A percentile compares a stretch with the other conserved stretches of the same genome.
Conservation (phyloP, 352 stramenopile genomes). For the Blastocystis sp. region DNA sequence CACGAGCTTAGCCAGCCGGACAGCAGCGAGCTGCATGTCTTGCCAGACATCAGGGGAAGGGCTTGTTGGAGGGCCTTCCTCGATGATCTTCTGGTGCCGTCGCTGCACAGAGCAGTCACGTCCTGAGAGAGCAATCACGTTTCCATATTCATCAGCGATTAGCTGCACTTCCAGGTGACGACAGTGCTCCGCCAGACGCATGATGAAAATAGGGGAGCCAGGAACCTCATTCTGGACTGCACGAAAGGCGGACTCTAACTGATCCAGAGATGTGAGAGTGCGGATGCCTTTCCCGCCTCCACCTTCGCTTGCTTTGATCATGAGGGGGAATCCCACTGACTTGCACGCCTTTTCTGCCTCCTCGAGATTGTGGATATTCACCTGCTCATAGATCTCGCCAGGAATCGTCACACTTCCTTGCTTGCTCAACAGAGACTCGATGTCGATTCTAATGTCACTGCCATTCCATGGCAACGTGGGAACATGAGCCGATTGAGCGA, state of each 20-base stretch:
- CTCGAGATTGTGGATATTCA: slow-evolving; percentile 64
- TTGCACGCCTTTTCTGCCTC: slow-evolving; percentile 85
- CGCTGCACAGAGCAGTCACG: slow-evolving; percentile 97
- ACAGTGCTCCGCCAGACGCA: slow-evolving; percentile 91
- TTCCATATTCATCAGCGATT: slow-evolving; percentile 92
- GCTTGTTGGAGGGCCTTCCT: slow-evolving; percentile 90
- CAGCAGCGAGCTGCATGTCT: slow-evolving; percentile 93
- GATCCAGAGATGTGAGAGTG: slow-evolving; percentile 69
- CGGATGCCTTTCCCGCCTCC: slow-evolving; percentile 84
- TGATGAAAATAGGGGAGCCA: slow-evolving; percentile 97
- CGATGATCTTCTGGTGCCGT: slow-evolving; percentile 99
- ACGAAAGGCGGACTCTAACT: slow-evolving; percentile 86
- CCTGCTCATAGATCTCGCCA: slow-evolving; percentile 82
- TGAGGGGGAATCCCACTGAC: slow-evolving; percentile 94
- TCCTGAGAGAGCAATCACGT: slow-evolving; percentile 94
- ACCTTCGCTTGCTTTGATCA: slow-evolving; percentile 99
- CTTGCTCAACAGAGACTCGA: slow-evolving; percentile 36
- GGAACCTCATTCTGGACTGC: slow-evolving; percentile 95
- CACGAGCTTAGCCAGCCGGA: slow-evolving; percentile 92
- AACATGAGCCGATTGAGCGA: slow-evolving; percentile 94
- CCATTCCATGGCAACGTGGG: slow-evolving; percentile 99
- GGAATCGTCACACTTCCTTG: slow-evolving; percentile 70
- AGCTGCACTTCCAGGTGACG: slow-evolving; percentile 98
- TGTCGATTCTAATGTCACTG: slow-evolving; percentile 83
- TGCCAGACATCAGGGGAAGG: slow-evolving; percentile 86